These are phyloP conservation scores for Thraustochytrium sp. DNA, from an alignment of 352 stramenopile species.

Conservation along the genomic window DNA sequence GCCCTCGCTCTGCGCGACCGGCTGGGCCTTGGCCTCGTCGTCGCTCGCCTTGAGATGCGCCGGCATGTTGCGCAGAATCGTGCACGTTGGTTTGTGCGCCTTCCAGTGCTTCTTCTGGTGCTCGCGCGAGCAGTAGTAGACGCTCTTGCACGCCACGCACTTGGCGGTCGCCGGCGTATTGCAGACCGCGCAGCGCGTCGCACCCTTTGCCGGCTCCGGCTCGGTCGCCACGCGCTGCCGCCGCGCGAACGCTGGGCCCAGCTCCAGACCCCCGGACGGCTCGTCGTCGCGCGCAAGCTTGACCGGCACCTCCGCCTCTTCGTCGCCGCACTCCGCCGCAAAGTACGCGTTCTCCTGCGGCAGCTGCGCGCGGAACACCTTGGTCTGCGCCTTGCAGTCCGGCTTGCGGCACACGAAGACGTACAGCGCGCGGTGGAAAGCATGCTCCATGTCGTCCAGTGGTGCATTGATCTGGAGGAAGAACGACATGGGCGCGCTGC, in stretches of 20 bases:
- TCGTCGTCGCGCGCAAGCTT: neutral
- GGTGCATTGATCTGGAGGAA: conserved; percentile 53
- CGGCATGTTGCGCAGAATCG: conserved; percentile 13
- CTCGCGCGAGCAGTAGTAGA: conserved; percentile 48
- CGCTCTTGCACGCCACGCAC: conserved; percentile 48
- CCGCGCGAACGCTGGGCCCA: neutral
- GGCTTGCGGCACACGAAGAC: conserved; percentile 52
- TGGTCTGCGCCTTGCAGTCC: conserved; percentile 45
- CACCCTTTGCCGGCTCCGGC: conserved; percentile 5
- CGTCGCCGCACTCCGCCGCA: conserved; percentile 23
- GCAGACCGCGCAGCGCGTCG: conserved; percentile 47
- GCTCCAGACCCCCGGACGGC: neutral
- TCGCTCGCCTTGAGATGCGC: neutral
- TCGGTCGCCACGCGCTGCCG: conserved; percentile 16
- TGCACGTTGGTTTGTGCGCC: conserved; percentile 2
- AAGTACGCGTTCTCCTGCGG: conserved; percentile 50
- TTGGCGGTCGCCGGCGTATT: conserved; percentile 43
- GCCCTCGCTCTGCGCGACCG: neutral
- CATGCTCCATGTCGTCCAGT: conserved; percentile 48
- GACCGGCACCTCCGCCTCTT: conserved; percentile 5
- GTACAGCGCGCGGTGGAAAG: conserved; percentile 51
- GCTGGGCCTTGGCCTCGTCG: neutral
- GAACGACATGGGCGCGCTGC: conserved; percentile 49
- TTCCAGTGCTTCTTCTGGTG: conserved; percentile 51
- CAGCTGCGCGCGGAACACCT: conserved; percentile 49